Evolutionary conservation across 148 eudicot genomes (phyloP), one percentile per base, ranked within the genome.

Genomic region (Mesembryanthemum crystallinum): DNA sequence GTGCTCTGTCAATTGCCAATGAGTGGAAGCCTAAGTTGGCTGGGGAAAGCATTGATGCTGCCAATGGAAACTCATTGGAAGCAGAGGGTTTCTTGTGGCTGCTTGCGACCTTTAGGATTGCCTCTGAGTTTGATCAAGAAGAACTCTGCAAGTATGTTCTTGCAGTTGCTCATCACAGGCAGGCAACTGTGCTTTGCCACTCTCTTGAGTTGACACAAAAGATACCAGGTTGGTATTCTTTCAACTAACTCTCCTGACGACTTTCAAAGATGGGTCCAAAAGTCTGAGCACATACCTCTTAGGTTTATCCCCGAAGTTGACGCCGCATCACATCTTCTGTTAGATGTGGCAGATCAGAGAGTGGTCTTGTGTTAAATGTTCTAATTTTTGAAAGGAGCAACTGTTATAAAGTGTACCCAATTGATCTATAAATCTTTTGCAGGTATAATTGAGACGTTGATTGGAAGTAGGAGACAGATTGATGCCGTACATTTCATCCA

Each of bases 191-290:
- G 86, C 93, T 89, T 81, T 88, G 91, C 89, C 91, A 69, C 61
- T 88, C 87, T 71, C 89, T 89, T 84, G 88, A 83, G 60, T 85
- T 89, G 85, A 73, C 93, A 71, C 82, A 80, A 74, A 86, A 85
- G 81, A 82, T 87, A 83, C 89, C 91, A 88, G 93, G 93, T 89
- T 88, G 89, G 93, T 89, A 73, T 84, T 74, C 83, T 85, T 82
- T 73, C 74, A 75, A 77, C 81, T 74, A 76, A 73, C 87, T 80
- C 83, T 73, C 86, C 83, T 66, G 86, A 64, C 83, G 80, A 66
- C 80, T 47, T 73, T 59, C 64, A 69, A 78, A 77, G 79, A 54
- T 64, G 71, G 54, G 71, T 71, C 79, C 18, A 30, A 58, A 37
- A 29, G 17, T 71, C 42, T 32, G 39, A 65, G 70, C 61, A 67